Percentiles rank a stretch among this genome's conserved stretches.
phyloP scores from a whole-genome alignment of 257 asterid genomes.

The Lantana camara region DNA sequence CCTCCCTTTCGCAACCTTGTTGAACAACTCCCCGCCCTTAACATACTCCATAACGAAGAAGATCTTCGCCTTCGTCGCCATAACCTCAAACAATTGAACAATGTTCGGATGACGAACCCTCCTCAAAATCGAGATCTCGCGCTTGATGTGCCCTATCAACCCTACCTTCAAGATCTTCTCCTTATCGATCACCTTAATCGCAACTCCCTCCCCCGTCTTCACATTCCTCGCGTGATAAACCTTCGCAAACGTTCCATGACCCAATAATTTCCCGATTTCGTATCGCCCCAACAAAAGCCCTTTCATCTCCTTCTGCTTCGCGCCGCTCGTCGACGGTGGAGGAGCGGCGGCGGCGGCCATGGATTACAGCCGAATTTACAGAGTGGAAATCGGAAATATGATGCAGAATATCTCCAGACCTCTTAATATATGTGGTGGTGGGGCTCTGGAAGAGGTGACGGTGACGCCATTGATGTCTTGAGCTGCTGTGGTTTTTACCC shows the following conservation, averaged over 20 bases:
- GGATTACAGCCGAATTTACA: background rate
- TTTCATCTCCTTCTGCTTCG: conserved; percentile 47
- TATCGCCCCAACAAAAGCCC: conserved; percentile 68
- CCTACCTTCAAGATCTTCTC: conserved; percentile 86
- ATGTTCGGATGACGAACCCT: conserved; percentile 96
- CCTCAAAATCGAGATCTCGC: conserved; percentile 90
- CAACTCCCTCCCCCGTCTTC: conserved; percentile 67
- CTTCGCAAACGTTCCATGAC: conserved; percentile 94
- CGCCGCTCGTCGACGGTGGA: conserved; percentile 16
- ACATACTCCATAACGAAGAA: conserved; percentile 93
- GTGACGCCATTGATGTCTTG: conserved; percentile 21
- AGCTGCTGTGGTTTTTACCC: conserved; percentile 29
- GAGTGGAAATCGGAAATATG: background rate
- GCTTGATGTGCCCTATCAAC: conserved; percentile 70
- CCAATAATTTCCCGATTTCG: conserved; percentile 72
- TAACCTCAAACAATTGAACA: conserved; percentile 86
- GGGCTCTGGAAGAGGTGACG: conserved; percentile 17
- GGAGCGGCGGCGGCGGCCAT: conserved; percentile 38
- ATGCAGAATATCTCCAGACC: background rate
- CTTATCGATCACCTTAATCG: conserved; percentile 89
- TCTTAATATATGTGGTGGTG: conserved; percentile 25
- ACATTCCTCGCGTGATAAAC: conserved; percentile 83
- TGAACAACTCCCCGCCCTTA: conserved; percentile 88
- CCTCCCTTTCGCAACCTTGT: conserved; percentile 89
- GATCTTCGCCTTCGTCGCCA: conserved; percentile 89